Evolutionary conservation across 2,329 filamentous ascomycete genomes (phyloP).

Genomic region (Aspergillus uvarum): DNA sequence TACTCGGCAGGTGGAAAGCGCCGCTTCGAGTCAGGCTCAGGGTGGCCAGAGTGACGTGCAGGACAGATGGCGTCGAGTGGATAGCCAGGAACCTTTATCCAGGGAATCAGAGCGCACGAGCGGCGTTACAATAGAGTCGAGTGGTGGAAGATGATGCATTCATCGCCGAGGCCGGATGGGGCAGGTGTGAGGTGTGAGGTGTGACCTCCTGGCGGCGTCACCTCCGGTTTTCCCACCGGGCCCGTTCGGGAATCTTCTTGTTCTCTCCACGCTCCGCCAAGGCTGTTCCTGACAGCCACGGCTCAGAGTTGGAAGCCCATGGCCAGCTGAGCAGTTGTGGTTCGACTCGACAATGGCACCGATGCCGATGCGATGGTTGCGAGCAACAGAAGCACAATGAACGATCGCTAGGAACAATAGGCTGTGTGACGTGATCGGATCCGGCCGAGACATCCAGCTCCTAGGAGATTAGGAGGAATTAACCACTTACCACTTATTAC

Average conservation of each 20-base stretch:
- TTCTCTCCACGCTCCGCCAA: not conserved
- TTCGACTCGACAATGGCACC: not conserved
- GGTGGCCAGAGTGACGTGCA: not conserved
- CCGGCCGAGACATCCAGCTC: not conserved
- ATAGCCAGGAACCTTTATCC: not conserved
- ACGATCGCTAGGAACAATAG: not conserved
- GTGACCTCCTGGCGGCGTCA: not conserved
- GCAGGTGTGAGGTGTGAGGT: not conserved
- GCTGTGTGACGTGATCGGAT: not conserved
- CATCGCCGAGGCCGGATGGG: not conserved
- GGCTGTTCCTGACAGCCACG: not conserved
- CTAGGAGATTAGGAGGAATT: too few species aligned
- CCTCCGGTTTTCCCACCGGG: not conserved
- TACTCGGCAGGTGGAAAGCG: not conserved
- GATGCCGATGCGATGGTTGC: not conserved
- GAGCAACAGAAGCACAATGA: not conserved
- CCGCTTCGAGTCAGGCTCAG: not conserved
- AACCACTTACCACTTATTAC: not conserved
- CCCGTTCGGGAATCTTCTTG: too few species aligned
- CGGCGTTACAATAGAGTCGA: not conserved
- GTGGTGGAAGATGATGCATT: not conserved
- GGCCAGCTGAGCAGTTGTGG: not conserved
- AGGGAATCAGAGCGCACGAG: not conserved
- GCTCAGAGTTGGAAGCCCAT: too few species aligned
- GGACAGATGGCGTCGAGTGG: not conserved